These are phyloP conservation scores for Phytophthora foliorum DNA, from an alignment of 352 stramenopile species.

Conservation along the genomic window DNA sequence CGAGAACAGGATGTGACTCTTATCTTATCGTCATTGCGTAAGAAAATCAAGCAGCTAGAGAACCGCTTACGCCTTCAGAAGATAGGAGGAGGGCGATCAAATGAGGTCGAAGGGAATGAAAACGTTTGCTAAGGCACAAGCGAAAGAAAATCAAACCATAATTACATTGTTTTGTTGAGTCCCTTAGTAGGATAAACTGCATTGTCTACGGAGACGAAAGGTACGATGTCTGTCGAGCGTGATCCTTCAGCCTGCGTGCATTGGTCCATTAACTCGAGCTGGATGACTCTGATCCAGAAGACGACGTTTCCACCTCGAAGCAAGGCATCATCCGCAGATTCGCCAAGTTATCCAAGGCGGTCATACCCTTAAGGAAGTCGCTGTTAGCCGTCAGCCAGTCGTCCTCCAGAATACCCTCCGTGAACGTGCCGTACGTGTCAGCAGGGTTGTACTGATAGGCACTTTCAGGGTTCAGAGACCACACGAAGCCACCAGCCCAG, in stretches of 20 bases:
- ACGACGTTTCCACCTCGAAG: conserved; percentile 47
- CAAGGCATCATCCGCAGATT: conserved; percentile 57
- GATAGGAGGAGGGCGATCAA: conserved; percentile 27
- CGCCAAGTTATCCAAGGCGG: conserved; percentile 44
- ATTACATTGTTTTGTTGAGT: conserved; percentile 9
- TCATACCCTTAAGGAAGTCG: conserved; percentile 51
- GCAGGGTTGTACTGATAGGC: conserved; percentile 67
- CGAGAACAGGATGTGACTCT: conserved; percentile 61
- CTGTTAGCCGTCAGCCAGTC: conserved; percentile 66
- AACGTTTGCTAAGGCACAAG: conserved; percentile 4
- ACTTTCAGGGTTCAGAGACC: conserved; percentile 71
- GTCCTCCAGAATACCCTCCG: conserved; percentile 54
- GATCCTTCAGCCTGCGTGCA: background rate
- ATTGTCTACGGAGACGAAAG: background rate
- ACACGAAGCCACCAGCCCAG: conserved; percentile 66
- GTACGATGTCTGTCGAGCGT: conserved; percentile 9
- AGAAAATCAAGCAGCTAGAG: conserved; percentile 73
- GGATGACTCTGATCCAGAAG: conserved; percentile 30
- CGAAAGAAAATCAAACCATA: conserved; percentile 6
- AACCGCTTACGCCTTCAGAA: conserved; percentile 66
- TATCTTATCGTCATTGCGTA: conserved; percentile 62
- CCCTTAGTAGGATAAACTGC: conserved; percentile 6
- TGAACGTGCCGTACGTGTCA: conserved; percentile 48
- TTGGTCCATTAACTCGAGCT: conserved; percentile 22
- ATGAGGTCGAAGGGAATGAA: conserved; percentile 11